Percentiles rank a stretch among this genome's conserved stretches.
Evolutionary conservation across 345 rosid genomes (phyloP).

Genomic region (Murraya paniculata): DNA sequence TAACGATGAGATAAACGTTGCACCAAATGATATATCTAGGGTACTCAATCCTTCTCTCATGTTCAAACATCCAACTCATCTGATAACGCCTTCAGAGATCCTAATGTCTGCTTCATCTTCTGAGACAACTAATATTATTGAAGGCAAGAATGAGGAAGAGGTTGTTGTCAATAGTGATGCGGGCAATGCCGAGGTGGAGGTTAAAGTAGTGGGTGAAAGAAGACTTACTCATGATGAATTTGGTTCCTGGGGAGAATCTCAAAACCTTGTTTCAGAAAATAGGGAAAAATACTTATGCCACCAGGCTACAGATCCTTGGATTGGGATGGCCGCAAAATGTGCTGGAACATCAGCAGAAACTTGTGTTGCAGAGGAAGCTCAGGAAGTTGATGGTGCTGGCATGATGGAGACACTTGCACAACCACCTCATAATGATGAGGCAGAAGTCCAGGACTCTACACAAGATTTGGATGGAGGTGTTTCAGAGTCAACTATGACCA

Average conservation of each 20-base stretch:
- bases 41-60: slow-evolving; percentile 38
- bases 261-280: slow-evolving; percentile 37
- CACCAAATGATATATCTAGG: slow-evolving; percentile 44
- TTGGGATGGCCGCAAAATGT: slow-evolving; percentile 53
- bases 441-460: slow-evolving; percentile 37
- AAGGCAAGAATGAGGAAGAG: slow-evolving; percentile 44
- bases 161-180: slow-evolving; percentile 41
- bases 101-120: slow-evolving; percentile 61
- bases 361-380: slow-evolving; percentile 36
- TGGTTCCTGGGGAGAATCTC: slow-evolving; percentile 35
- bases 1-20: slow-evolving; percentile 44
- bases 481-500: slow-evolving; percentile 37
- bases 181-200: slow-evolving; percentile 51
- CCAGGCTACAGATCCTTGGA: slow-evolving; percentile 68
- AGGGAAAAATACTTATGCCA: slow-evolving; percentile 54
- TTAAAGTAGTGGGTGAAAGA: slow-evolving; percentile 60
- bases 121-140: slow-evolving; percentile 40
- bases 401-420: slow-evolving; percentile 35
- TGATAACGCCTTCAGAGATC: slow-evolving; percentile 82
- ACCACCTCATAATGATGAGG: slow-evolving; percentile 37
- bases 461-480: slow-evolving; percentile 43
- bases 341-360: slow-evolving; percentile 42
- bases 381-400: slow-evolving; percentile 24
- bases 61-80: slow-evolving; percentile 79
- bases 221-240: slow-evolving; percentile 44